phyloP scores from a whole-genome alignment of 2,329 filamentous ascomycete genomes.

The Colletotrichum limetticola region DNA sequence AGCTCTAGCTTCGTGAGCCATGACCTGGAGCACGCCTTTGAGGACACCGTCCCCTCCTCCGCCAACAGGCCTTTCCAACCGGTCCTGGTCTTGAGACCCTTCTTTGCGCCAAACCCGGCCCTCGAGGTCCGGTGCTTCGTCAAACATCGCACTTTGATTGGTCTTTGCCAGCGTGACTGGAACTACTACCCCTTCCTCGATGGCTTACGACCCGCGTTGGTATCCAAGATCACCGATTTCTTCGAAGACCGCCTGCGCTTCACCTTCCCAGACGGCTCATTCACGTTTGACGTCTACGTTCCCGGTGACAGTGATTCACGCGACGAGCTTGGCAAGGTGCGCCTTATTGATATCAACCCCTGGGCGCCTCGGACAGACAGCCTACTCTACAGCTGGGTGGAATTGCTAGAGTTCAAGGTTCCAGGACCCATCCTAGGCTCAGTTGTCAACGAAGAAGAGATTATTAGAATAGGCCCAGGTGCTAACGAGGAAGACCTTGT shows the following conservation, averaged over 20 bases:
- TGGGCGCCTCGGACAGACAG: slow-evolving; percentile 93
- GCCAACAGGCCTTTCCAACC: slow-evolving; percentile 68
- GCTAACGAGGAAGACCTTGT: slow-evolving; percentile 48
- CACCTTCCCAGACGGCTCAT: slow-evolving; percentile 85
- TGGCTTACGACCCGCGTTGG: slow-evolving; percentile 71
- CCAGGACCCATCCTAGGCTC: slow-evolving; percentile 66
- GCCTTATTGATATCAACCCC: slow-evolving; percentile 93
- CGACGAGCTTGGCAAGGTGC: slow-evolving; percentile 76
- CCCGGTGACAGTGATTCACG: slow-evolving; percentile 69
- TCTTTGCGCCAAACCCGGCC: slow-evolving; percentile 87
- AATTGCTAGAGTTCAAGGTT: slow-evolving; percentile 80
- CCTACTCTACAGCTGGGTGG: slow-evolving; percentile 88
- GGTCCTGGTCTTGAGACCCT: slow-evolving; percentile 86
- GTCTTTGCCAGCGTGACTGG: slow-evolving; percentile 87
- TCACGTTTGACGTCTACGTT: slow-evolving; percentile 93
- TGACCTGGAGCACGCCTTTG: slow-evolving; percentile 92
- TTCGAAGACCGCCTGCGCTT: slow-evolving; percentile 79
- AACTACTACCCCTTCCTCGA: slow-evolving; percentile 89
- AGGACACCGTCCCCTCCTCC: slow-evolving; percentile 67
- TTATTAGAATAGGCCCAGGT: slow-evolving; percentile 53
- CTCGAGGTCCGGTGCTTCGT: slow-evolving; percentile 98
- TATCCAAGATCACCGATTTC: slow-evolving; percentile 77
- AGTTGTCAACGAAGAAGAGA: slow-evolving; percentile 49
- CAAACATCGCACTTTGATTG: slow-evolving; percentile 81
- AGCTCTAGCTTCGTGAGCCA: slow-evolving; percentile 95